Base-by-base conservation (phyloP, 352 stramenopile species). In the Phytophthora pinifolia region DNA sequence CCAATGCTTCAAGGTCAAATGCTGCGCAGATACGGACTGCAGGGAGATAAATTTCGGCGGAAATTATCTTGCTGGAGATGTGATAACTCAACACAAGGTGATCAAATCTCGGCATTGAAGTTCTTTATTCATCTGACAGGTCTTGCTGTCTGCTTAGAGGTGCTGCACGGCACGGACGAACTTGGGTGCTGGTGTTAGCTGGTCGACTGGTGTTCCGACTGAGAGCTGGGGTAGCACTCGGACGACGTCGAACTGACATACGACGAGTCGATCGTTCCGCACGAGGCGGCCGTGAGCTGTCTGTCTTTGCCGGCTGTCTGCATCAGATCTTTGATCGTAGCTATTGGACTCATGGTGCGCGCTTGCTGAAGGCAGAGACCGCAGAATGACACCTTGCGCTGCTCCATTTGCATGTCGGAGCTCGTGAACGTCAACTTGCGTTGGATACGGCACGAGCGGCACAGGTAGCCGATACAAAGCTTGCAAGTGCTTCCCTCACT, bases 401-500 rank as follows among this genome's bases (percentile, higher is more conserved):
- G 62, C 42, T 64, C 42, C 22, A 71, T 49, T 13, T 65, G 30
- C 6, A 58, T 29, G 13, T 56, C 54, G 0, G 47, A 45, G 15
- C 43, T 42, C 1, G 49, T 45, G n/a, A 62, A 67, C 3, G 41
- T 63, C 35, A 81, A 41, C 27, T 71, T 72, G 15, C 62, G 62
- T 30, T 68, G 70, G 41, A 81, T 64, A 15, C 58, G 59, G 27
- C 67, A 81, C 0, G 64, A 49, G 6, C 56, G 62, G 25, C 71
- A 81, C 27, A 81, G 46, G n/a, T 62, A 64, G 1, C 58, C 56
- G 14, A 36, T 31, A 39, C 71, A 81, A 10, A 81, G 31, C n/a
- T 60, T 61, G 46, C 71, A 80, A 7, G 45, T 56, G 25, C 45
- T 61, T 2, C 45, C 43, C 14, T 66, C 58, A 22, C 45, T 66